Evolutionary conservation across 106 monocot species (phyloP), one percentile per base, ranked within the genome.

Genomic region (Phalaenopsis aphrodite): DNA sequence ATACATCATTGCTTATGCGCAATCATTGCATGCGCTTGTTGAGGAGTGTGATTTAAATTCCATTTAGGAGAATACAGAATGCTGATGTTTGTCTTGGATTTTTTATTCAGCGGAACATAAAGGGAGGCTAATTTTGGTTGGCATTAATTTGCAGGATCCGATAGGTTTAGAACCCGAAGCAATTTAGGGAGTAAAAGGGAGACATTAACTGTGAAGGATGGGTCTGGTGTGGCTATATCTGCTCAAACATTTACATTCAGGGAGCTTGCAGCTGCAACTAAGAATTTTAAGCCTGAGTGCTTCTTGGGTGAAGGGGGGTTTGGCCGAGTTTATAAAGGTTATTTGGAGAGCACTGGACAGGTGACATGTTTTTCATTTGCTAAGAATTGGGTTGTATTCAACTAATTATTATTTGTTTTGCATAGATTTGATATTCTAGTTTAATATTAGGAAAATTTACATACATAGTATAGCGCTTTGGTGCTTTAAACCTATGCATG

Each of bases 241-340:
- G 84, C 86, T 57, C 83, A 84, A 48, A 85, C 78, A 15, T 89
- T 89, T 79, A 89, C 86, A 49, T 84, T 89, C 5, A 48, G 75
- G 72, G 84, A 89, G 77, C 86, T 89, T 41, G 81, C 81, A 4
- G 79, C 81, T 17, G 88, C 86, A 55, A 86, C 88, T 10, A 78
- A 79, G 64, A 86, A 86, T 65, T 89, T 89, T 65, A 85, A 55
- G 49, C 68, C 78, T 36, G 88, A 84, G 23, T 86, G 76, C 57
- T 86, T 89, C 47, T 45, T 89, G 7, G 88, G 88, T 39, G 86
- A 89, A 86, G 88, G 88, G 61, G 88, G 88, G 4, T 89, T 89
- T 43, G 88, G 88, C 4, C 81, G 83, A 0, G 88, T 89, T 24
- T 89, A 89, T 79, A 89, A 81, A 84, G 88, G 88, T 11, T 77